Base-by-base conservation (phyloP, 305 asterid genomes). In the Fraxinus angustifolia region DNA sequence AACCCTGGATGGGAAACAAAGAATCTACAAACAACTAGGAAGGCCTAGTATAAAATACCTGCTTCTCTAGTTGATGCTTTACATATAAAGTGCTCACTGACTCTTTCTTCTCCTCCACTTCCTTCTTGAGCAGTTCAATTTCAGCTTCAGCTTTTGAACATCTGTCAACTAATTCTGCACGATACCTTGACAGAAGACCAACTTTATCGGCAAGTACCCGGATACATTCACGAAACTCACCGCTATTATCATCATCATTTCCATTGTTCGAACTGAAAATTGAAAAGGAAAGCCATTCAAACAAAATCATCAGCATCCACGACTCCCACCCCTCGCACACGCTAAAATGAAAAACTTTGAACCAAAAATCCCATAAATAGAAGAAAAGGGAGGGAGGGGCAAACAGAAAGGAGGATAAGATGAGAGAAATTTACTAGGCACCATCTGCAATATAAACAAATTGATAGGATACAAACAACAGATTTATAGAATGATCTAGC, bases 1-100 rank as follows among this genome's bases (percentile, higher is more conserved):
- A 8, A 2, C 5, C 28, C 30, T 21, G 14, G 70, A 21, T 60
- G 14, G 26, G 14, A 3, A 19, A 19, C 70, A 58, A 6, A 17
- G 26, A 56, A 56, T 56, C 23, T 4, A 56, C 23, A 56, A 56
- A 56, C 67, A 17, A 17, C 67, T 17, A 17, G 2, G 26, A 17
- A 5, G 26, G 67, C 33, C n/a, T 65, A 3, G 35, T 26, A 23
- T 23, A 26, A 40, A 31, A 75, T 85, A 93, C 99, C 99, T 96
- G 99, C 86, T 96, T 96, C 87, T 96, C 99, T 36, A 81, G 92
- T 85, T 93, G 97, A 90, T 90, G 96, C 89, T 94, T 94, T 73
- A 85, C 65, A 84, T 92, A 96, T 70, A 94, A 96, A 3, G 97
- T 84, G 87, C 83, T 91, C 36, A 92, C 88, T 87, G 93, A 77